These are phyloP conservation scores for Suillus subalutaceus DNA, from an alignment of 768 basidiomycete species.

Conservation along the genomic window DNA sequence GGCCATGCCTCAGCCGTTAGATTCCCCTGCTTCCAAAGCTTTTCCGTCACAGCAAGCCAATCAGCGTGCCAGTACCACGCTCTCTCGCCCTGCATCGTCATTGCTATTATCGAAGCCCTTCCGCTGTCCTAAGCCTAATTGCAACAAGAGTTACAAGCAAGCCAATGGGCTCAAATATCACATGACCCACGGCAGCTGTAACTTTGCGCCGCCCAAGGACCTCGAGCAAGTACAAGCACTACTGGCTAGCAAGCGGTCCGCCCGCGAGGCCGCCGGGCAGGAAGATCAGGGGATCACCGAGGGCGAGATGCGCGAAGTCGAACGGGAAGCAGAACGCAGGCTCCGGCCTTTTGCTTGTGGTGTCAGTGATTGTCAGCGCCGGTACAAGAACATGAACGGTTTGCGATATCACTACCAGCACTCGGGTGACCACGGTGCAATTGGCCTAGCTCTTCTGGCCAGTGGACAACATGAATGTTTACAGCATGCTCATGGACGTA, in stretches of 20 bases:
- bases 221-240: conserved; percentile 75
- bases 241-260: conserved; percentile 51
- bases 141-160: conserved; percentile 96
- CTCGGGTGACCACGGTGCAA: conserved; percentile 91
- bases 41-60: conserved; percentile 29
- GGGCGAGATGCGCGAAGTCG: conserved; percentile 68
- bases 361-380: conserved; percentile 80
- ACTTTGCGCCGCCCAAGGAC: conserved; percentile 89
- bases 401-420: conserved; percentile 96
- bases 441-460: conserved; percentile 84
- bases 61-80: conserved; percentile 46
- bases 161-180: conserved; percentile 95
- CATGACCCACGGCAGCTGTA: conserved; percentile 90
- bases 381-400: conserved; percentile 99
- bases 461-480: conserved; percentile 68
- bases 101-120: conserved; percentile 84
- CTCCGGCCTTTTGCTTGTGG: conserved; percentile 88
- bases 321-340: conserved; percentile 83
- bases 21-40: conserved; percentile 26
- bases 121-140: conserved; percentile 92
- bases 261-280: conserved; percentile 44
- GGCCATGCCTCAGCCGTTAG: conserved; percentile 21
- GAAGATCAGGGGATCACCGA: conserved; percentile 52
- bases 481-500: conserved; percentile 36
- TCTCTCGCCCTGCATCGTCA: conserved; percentile 55